phyloP scores from a whole-genome alignment of 441 rosid genomes.

The Gossypium trilobum region DNA sequence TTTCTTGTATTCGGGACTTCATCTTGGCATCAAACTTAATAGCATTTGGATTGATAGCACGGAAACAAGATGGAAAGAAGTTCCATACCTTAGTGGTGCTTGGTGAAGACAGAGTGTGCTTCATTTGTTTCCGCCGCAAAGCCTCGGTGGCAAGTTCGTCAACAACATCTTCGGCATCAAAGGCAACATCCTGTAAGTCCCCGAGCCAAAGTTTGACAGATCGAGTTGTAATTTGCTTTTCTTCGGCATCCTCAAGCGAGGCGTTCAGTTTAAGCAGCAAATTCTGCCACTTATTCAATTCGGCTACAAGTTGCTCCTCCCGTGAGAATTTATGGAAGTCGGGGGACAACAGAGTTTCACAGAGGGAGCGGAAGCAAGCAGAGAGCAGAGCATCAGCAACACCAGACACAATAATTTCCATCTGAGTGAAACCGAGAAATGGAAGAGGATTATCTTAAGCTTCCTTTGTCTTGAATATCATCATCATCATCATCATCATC shows the following conservation, averaged over 20 bases:
- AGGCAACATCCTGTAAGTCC: constrained; percentile 11
- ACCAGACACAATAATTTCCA: background rate
- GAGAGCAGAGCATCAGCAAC: constrained; percentile 8
- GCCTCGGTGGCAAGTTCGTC: constrained; percentile 17
- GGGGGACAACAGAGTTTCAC: background rate
- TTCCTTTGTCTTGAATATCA: no score
- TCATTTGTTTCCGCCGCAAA: background rate
- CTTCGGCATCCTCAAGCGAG: constrained; percentile 14
- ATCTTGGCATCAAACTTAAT: background rate
- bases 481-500: no score
- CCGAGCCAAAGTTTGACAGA: constrained; percentile 6
- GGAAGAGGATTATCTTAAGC: no score
- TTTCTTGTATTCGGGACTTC: background rate
- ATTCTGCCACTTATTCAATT: background rate
- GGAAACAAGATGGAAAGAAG: background rate
- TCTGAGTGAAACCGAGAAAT: background rate
- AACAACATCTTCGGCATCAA: constrained; percentile 17
- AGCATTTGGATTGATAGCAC: background rate
- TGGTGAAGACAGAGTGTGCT: background rate
- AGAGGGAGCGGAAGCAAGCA: background rate
- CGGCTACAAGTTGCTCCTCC: background rate
- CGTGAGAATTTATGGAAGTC: background rate
- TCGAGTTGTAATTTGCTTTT: background rate
- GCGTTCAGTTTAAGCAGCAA: constrained; percentile 4
- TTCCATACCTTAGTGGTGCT: constrained; percentile 8